These are phyloP conservation scores for Salix udensis DNA, from an alignment of 345 rosid species.

Conservation along the genomic window DNA sequence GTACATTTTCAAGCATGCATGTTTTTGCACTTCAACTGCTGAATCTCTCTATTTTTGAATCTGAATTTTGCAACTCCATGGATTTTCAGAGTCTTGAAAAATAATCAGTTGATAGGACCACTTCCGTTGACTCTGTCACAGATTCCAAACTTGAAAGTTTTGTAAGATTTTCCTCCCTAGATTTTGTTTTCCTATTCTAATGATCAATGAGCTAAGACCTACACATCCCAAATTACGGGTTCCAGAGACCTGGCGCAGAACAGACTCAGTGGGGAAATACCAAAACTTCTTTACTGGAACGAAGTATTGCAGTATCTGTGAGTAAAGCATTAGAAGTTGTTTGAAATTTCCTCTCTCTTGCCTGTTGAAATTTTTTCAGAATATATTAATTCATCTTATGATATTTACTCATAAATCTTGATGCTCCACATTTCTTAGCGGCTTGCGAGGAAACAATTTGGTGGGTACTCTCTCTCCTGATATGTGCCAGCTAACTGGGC, in stretches of 20 bases:
- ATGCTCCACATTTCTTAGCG: conserved; percentile 35
- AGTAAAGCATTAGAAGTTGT: conserved; percentile 23
- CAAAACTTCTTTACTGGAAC: conserved; percentile 97
- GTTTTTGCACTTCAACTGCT: background rate
- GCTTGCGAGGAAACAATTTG: conserved; percentile 87
- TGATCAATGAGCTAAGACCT: background rate
- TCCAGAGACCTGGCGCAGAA: conserved; percentile 89
- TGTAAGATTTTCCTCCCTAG: conserved; percentile 48
- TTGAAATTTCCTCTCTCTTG: background rate
- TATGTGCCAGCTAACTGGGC: conserved; percentile 87
- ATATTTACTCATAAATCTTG: conserved; percentile 4
- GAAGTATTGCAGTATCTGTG: conserved; percentile 98
- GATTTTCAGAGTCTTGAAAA: conserved; percentile 60
- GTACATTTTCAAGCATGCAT: conserved; percentile 20
- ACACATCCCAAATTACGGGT: background rate
- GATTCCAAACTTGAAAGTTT: conserved; percentile 78
- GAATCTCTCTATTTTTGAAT: background rate
- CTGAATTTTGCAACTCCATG: conserved; percentile 3
- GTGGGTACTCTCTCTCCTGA: conserved; percentile 83
- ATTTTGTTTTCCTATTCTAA: background rate
- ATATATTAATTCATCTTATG: background rate
- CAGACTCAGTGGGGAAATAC: conserved; percentile 86
- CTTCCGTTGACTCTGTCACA: conserved; percentile 89
- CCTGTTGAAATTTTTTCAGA: background rate
- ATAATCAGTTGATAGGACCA: conserved; percentile 82